Conservation (phyloP, 371 early-diverging fungal species). For the Mucor sp. region DNA sequence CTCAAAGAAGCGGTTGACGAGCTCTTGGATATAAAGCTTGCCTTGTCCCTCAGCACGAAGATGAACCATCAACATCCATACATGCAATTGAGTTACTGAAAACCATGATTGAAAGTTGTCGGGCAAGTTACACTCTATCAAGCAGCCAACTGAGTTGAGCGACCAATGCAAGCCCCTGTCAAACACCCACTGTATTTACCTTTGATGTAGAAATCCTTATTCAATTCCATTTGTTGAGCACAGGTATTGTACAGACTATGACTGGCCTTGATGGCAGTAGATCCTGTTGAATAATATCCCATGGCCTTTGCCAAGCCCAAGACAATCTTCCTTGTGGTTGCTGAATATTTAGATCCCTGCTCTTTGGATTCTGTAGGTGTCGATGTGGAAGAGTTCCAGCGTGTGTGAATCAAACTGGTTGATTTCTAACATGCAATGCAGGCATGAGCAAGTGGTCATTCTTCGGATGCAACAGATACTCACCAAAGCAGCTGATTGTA, state of each 20-base stretch:
- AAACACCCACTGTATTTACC: constrained; percentile 30
- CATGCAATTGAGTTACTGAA: constrained; percentile 83
- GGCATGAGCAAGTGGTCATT: not conserved
- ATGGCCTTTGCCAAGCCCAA: constrained; percentile 53
- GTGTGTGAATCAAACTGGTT: not conserved
- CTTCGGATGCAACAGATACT: not conserved
- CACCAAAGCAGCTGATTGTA: constrained; percentile 8
- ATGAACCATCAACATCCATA: constrained; percentile 93
- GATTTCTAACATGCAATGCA: not conserved
- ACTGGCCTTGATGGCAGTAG: constrained; percentile 60
- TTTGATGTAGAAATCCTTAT: constrained; percentile 58
- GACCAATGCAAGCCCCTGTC: constrained; percentile 6
- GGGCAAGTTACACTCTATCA: constrained; percentile 70
- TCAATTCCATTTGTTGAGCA: constrained; percentile 51
- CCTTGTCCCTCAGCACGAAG: constrained; percentile 72
- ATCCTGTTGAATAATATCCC: constrained; percentile 58
- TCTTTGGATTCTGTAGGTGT: not conserved
- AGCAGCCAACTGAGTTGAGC: not conserved
- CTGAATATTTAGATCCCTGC: constrained; percentile 33
- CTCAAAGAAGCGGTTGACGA: constrained; percentile 88
- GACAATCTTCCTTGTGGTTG: constrained; percentile 44
- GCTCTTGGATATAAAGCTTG: constrained; percentile 80
- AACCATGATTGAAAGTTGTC: constrained; percentile 97
- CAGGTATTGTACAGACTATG: constrained; percentile 57
- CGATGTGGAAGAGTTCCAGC: constrained; percentile 2